These are phyloP conservation scores for Fusarium veterinarium DNA, from an alignment of 2,329 filamentous ascomycete species.

Conservation along the genomic window DNA sequence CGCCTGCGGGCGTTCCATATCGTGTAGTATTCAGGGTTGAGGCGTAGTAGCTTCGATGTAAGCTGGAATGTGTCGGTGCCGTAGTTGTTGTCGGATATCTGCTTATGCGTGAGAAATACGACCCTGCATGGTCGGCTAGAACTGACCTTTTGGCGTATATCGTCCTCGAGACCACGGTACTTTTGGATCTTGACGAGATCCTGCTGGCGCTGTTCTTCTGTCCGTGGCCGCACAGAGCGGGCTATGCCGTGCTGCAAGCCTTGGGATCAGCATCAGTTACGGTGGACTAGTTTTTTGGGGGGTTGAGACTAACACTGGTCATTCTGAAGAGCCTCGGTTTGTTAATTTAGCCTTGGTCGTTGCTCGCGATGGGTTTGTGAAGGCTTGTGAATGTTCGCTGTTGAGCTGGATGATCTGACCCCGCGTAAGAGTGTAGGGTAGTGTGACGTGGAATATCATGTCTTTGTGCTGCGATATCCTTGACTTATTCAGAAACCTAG, in stretches of 20 bases:
- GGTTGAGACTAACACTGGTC: conserved; percentile 37
- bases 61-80: conserved; percentile 70
- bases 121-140: neutral
- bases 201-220: conserved; percentile 76
- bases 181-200: conserved; percentile 80
- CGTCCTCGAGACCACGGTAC: conserved; percentile 77
- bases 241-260: conserved; percentile 80
- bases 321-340: conserved; percentile 27
- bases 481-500: neutral
- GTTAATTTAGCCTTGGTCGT: neutral
- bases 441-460: neutral
- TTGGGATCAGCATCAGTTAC: conserved; percentile 44
- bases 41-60: conserved; percentile 77
- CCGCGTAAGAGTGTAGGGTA: conserved; percentile 29
- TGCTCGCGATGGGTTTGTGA: neutral
- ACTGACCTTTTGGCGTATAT: conserved; percentile 73
- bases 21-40: conserved; percentile 91
- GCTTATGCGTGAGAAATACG: conserved; percentile 26
- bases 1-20: conserved; percentile 89
- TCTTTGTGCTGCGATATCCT: neutral
- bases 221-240: conserved; percentile 70
- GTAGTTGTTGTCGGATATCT: conserved; percentile 59
- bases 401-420: conserved; percentile 2
- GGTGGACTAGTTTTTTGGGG: neutral
- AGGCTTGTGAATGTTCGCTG: conserved; percentile 3